These are phyloP conservation scores for Dactylorhiza incarnata DNA, from an alignment of 106 monocot species.

Conservation along the genomic window DNA sequence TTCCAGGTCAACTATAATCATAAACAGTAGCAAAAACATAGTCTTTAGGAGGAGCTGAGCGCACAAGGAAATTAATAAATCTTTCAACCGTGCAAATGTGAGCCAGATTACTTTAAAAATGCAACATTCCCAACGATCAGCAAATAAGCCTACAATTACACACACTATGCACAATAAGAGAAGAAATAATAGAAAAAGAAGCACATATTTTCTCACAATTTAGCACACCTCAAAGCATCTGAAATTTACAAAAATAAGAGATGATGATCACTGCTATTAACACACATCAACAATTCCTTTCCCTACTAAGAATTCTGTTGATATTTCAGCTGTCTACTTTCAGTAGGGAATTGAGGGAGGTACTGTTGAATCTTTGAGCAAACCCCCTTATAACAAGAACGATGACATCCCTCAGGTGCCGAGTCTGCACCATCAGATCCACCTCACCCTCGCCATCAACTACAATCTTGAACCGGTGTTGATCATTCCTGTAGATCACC, in stretches of 20 bases:
- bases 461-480: slow-evolving; percentile 83
- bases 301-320: not conserved
- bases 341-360: slow-evolving; percentile 90
- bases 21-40: no score
- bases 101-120: no score
- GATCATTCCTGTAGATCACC: slow-evolving; percentile 71
- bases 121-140: not conserved
- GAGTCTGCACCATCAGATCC: slow-evolving; percentile 86
- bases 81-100: no score
- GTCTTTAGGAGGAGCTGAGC: no score
- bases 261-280: not conserved
- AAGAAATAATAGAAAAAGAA: not conserved
- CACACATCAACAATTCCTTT: not conserved
- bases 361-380: slow-evolving; percentile 93
- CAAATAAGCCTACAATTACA: not conserved
- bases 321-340: slow-evolving; percentile 56
- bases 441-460: slow-evolving; percentile 82
- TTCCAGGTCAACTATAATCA: no score
- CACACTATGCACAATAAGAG: not conserved
- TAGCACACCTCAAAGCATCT: not conserved
- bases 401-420: slow-evolving; percentile 75
- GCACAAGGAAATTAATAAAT: no score
- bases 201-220: not conserved
- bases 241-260: not conserved
- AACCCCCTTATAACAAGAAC: slow-evolving; percentile 89